Percentiles rank a stretch among this genome's conserved stretches.
Conservation (phyloP, 2,329 filamentous ascomycete species). For the Sclerotinia trifoliorum region DNA sequence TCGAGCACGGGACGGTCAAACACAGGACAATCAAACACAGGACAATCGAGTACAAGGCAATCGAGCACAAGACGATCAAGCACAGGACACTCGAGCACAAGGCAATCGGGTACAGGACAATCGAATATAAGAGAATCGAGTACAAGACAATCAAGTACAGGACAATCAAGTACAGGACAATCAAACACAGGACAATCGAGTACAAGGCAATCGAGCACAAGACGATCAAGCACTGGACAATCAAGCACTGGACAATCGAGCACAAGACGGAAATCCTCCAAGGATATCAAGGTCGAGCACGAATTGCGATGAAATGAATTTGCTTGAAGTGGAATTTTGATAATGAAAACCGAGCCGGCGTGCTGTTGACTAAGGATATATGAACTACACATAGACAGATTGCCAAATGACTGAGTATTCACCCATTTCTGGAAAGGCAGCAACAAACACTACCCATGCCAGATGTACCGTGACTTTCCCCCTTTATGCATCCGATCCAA, state of each 20-base stretch:
- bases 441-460: not conserved
- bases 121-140: no score
- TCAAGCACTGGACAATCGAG: conserved; percentile 44
- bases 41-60: no score
- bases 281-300: not conserved
- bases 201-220: no score
- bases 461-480: not conserved
- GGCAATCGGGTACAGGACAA: no score
- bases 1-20: conserved; percentile 41
- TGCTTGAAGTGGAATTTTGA: not conserved
- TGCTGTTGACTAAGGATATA: not conserved
- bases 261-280: conserved; percentile 18
- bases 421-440: no score
- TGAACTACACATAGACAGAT: conserved; percentile 5
- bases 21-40: no score
- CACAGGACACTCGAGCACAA: no score
- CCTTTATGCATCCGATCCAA: not conserved
- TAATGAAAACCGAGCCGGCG: not conserved
- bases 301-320: conserved; percentile 15
- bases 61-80: no score
- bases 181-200: no score
- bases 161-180: no score
- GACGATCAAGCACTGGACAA: no score
- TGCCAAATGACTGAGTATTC: not conserved
- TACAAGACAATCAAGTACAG: no score